Percentiles rank a stretch among this genome's conserved stretches.
These are phyloP conservation scores for Omphalotus guepiniiformis DNA, from an alignment of 768 basidiomycete species.

Conservation along the genomic window DNA sequence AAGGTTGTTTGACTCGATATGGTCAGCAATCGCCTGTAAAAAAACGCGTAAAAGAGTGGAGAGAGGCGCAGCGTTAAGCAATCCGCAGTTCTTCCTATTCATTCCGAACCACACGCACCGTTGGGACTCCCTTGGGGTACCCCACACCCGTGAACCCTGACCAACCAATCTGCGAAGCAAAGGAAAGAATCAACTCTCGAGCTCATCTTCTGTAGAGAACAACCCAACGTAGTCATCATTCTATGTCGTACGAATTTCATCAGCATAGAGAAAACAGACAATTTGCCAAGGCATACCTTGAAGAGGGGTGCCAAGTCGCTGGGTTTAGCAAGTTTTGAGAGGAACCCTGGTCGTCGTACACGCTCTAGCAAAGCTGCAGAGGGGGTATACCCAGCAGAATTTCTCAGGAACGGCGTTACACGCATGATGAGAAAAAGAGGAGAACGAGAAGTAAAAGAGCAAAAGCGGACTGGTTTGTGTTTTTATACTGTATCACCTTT, in stretches of 20 bases:
- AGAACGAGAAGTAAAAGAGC: background rate
- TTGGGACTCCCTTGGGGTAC: constrained; percentile 43
- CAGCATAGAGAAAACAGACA: background rate
- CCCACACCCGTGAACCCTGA: constrained; percentile 49
- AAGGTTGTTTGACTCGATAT: constrained; percentile 38
- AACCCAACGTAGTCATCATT: constrained; percentile 41
- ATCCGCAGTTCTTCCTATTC: too few species aligned
- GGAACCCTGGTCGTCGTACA: constrained; percentile 34
- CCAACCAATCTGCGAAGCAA: constrained; percentile 42
- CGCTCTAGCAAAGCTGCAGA: constrained; percentile 38
- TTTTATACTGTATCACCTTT: too few species aligned
- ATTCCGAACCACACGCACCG: constrained; percentile 27
- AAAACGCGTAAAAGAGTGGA: background rate
- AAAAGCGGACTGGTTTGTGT: too few species aligned
- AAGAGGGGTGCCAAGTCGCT: constrained; percentile 38
- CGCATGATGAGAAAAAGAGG: constrained; percentile 22
- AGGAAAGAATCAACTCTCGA: background rate
- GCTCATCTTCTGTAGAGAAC: background rate
- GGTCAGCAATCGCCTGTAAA: constrained; percentile 40
- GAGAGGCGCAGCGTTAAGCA: background rate
- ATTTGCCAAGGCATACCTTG: constrained; percentile 23
- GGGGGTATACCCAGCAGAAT: constrained; percentile 17
- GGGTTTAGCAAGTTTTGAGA: constrained; percentile 32
- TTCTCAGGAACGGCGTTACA: constrained; percentile 25
- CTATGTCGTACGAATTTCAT: constrained; percentile 18